Evolutionary conservation across 2,329 filamentous ascomycete species (phyloP).

Genomic region (Huntiella abstrusa): DNA sequence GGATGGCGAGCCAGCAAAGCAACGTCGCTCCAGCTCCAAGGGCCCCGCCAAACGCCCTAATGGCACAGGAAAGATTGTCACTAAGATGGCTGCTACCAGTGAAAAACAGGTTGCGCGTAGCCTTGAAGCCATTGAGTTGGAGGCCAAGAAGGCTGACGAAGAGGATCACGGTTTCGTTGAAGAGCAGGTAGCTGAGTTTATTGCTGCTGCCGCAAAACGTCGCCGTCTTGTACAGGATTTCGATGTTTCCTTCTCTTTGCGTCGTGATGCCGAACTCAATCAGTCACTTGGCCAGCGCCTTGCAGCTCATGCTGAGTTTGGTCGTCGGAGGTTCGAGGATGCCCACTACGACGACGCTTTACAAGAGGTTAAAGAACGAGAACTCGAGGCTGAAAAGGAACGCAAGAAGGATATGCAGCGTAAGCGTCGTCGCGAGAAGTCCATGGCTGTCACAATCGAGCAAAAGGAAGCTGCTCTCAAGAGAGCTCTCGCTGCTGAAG

Average conservation of each 20-base stretch:
- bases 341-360: slow-evolving; percentile 65
- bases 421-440: slow-evolving; percentile 87
- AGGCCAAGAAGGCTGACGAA: slow-evolving; percentile 19
- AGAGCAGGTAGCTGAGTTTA: slow-evolving; percentile 28
- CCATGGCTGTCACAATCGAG: slow-evolving; percentile 81
- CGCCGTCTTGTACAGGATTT: slow-evolving; percentile 42
- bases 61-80: slow-evolving; percentile 36
- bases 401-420: slow-evolving; percentile 99
- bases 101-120: slow-evolving; percentile 21
- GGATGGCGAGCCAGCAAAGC: slow-evolving; percentile 29
- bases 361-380: slow-evolving; percentile 72
- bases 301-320: slow-evolving; percentile 46
- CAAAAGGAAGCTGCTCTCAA: slow-evolving; percentile 70
- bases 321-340: slow-evolving; percentile 58
- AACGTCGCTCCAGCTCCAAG: slow-evolving; percentile 34
- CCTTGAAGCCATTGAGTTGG: slow-evolving; percentile 25
- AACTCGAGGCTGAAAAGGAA: slow-evolving; percentile 88
- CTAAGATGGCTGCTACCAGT: slow-evolving; percentile 36
- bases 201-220: slow-evolving; percentile 46
- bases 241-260: slow-evolving; percentile 47
- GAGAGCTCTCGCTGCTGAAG: slow-evolving; percentile 57
- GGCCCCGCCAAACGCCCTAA: slow-evolving; percentile 38
- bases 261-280: slow-evolving; percentile 40
- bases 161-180: slow-evolving; percentile 22
- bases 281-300: slow-evolving; percentile 42